phyloP scores from a whole-genome alignment of 352 stramenopile species.

The Pythium brachiatum region DNA sequence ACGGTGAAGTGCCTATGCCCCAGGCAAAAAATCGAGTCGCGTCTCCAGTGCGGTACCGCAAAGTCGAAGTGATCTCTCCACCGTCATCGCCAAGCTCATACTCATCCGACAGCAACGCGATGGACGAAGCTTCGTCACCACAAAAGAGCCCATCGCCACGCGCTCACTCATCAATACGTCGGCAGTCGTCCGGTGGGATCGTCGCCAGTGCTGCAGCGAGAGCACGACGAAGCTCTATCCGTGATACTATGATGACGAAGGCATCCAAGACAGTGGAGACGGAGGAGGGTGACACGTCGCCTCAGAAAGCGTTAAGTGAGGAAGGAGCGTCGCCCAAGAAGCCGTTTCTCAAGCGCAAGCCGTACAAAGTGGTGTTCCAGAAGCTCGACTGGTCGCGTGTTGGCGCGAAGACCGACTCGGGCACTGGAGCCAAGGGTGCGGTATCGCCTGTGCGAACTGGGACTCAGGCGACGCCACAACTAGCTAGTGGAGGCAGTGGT shows the following conservation, averaged over 20 bases:
- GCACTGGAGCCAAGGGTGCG: not conserved
- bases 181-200: conserved; percentile 9
- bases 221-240: not conserved
- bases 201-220: conserved; percentile 2
- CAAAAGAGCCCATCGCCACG: not conserved
- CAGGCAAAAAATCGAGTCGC: conserved; percentile 3
- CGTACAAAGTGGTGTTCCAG: conserved; percentile 63
- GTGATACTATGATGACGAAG: not conserved
- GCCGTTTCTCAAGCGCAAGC: conserved; percentile 65
- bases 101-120: conserved; percentile 29
- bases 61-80: conserved; percentile 47
- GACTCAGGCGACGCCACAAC: not conserved
- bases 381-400: conserved; percentile 62
- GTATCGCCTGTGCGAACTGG: not conserved
- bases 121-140: conserved; percentile 4
- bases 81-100: conserved; percentile 54
- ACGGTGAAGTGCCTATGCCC: not conserved
- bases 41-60: conserved; percentile 26
- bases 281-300: not conserved
- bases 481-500: not conserved
- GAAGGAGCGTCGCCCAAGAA: conserved; percentile 14
- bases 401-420: conserved; percentile 47
- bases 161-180: not conserved
- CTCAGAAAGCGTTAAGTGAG: not conserved
- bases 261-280: not conserved